Base-by-base conservation (phyloP, 139 green algal genomes). In the Ettlia oleoabundans region DNA sequence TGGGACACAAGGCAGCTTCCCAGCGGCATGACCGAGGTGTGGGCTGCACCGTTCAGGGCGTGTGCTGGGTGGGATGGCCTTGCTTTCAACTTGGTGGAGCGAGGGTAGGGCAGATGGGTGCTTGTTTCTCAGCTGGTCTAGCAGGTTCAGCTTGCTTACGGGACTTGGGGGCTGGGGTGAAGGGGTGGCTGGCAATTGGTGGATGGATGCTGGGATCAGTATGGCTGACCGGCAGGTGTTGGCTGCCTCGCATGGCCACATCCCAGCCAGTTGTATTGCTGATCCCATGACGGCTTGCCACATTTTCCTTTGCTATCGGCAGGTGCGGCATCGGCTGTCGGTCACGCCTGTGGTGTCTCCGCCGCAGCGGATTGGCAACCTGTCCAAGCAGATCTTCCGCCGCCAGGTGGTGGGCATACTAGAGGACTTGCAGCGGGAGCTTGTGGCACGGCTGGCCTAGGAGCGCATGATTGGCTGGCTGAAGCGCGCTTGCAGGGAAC, bases 351-450 rank as follows among this genome's bases (percentile, higher is more conserved):
- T 62, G 33, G 28, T 87, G 40, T 30, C 41, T 28, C 82, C 82
- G 30, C 82, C 82, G 3, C 82, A 87, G 40, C 64, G 64, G 37
- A 84, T 87, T 30, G 82, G 82, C 0, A 76, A 84, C 47, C 30
- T 87, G 32, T 80, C 64, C 32, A 84, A 78, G 28, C 63, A 67
- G 42, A 83, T 87, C 37, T 87, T 87, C 33, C 61, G 55, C 38
- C 30, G 37, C 40, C 82, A 86, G 73, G 82, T 87, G 40, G 35
- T 35, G 42, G 51, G 64, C 42, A 84, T 87, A 47, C 41, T 87
- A 28, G 40, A 67, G 41, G 82, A 87, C 38, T 22, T 87, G 35
- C 28, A 30, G 3, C 13, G 6, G 9, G 82, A 87, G 65, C 66
- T 87, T 47, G 30, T 66, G 19, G 22, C 61, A 53, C 66, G 75